Base-by-base conservation (phyloP, 2,329 filamentous ascomycete species). In the Ascochyta pisi region DNA sequence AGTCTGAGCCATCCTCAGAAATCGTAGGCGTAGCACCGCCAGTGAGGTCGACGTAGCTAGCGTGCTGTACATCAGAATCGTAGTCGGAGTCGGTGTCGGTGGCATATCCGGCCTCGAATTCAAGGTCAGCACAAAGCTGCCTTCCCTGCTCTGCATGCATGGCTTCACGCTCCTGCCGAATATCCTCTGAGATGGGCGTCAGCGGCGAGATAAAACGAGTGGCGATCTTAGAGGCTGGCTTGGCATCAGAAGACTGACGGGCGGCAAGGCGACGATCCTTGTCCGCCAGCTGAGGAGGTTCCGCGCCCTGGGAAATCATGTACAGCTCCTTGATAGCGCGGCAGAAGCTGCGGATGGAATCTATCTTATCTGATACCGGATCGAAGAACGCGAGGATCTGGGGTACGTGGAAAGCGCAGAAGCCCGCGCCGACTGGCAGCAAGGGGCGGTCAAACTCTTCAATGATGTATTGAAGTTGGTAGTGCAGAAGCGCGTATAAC, bases 131-230 rank as follows among this genome's bases (percentile, higher is more conserved):
- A 13, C 34, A 4, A n/a, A 23, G 23, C 16, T 27, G 33, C 22
- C 31, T 50, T 19, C 35, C 37, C 23, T 46, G 53, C 24, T 41
- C 37, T 3, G 37, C 47, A 9, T 39, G 37, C 46, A 56, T 38
- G 22, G 24, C 31, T 43, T 39, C 37, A 15, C 42, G 47, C 42
- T 51, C 46, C 8, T 41, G 45, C n/a, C 29, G 46, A 1, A 58
- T 43, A 12, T 58, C 55, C 42, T 54, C 50, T 9, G 35, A 26
- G 23, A 58, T 38, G 6, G 50, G 23, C 12, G 50, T 58, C n/a
- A 50, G 24, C 0, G 55, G 50, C 2, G 55, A 54, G 41, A 50
- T 47, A 13, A 47, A 50, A 13, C 31, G 46, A 4, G 44, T 29
- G 7, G 29, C 48, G 15, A 57, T 41, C 29, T 49, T 49, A 22